Conservation (phyloP, 129 eudicot genomes). For the Artemisia tridentata region DNA sequence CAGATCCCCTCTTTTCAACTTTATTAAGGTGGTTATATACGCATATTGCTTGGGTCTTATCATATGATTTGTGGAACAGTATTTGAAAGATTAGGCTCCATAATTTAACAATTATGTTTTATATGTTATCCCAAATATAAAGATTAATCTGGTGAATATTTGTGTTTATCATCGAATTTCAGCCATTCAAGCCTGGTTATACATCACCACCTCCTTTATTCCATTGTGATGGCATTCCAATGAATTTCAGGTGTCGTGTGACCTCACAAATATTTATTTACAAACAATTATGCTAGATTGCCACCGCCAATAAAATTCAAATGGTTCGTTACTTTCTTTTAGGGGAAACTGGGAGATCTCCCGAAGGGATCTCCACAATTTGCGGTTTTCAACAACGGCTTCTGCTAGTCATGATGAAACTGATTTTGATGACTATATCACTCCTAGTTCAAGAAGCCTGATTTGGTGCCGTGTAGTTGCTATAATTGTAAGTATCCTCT, state of each 20-base stretch:
- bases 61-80: too few relatives aligned
- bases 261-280: background rate
- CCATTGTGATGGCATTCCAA: conserved; percentile 49
- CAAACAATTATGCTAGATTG: background rate
- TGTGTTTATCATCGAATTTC: conserved; percentile 36
- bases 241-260: conserved; percentile 61
- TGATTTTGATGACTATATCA: conserved; percentile 51
- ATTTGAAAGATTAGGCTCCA: too few relatives aligned
- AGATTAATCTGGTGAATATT: background rate
- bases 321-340: background rate
- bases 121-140: background rate
- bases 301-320: background rate
- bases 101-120: too few relatives aligned
- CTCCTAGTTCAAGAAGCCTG: conserved; percentile 52
- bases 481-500: conserved; percentile 50
- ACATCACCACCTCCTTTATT: conserved; percentile 62
- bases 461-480: conserved; percentile 71
- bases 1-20: background rate
- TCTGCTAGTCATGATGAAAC: conserved; percentile 37
- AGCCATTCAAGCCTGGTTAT: conserved; percentile 72
- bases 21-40: too few relatives aligned
- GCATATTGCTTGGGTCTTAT: too few relatives aligned
- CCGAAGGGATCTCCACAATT: conserved; percentile 47
- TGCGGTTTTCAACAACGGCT: conserved; percentile 39
- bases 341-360: conserved; percentile 84